phyloP scores from a whole-genome alignment of 305 asterid species.

The Galium porrigens region DNA sequence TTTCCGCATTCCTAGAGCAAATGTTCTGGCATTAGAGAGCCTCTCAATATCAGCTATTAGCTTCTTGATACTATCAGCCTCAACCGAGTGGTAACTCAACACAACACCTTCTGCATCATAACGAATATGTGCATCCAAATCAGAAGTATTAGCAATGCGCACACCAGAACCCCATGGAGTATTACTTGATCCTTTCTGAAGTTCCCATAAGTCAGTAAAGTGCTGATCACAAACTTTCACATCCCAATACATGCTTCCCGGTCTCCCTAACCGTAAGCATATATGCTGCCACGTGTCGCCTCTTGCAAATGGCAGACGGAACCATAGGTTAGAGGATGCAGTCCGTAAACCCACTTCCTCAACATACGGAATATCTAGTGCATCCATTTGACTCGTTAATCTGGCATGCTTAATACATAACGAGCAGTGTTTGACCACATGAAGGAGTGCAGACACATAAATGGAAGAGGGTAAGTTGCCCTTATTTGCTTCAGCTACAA shows the following conservation, averaged over 20 bases:
- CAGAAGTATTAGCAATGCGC: conserved; percentile 93
- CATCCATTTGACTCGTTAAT: conserved; percentile 93
- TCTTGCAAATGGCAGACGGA: conserved; percentile 81
- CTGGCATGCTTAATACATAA: conserved; percentile 91
- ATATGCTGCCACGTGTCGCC: conserved; percentile 71
- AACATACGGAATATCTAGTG: conserved; percentile 76
- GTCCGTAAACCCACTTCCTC: conserved; percentile 91
- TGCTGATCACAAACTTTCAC: conserved; percentile 82
- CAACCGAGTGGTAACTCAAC: conserved; percentile 77
- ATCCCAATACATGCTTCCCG: conserved; percentile 99
- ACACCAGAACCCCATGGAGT: conserved; percentile 91
- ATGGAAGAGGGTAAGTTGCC: conserved; percentile 72
- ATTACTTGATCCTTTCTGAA: conserved; percentile 67
- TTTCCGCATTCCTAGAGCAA: conserved; percentile 81
- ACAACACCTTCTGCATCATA: conserved; percentile 93
- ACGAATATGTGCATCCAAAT: conserved; percentile 86
- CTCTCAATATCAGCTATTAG: conserved; percentile 84
- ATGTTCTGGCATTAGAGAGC: conserved; percentile 80
- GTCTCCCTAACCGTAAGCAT: conserved; percentile 86
- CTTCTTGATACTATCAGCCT: conserved; percentile 79
- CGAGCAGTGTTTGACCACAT: conserved; percentile 87
- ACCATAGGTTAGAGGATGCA: conserved; percentile 89
- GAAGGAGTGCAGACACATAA: conserved; percentile 71
- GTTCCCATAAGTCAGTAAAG: conserved; percentile 88
- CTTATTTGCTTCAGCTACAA: conserved; percentile 77